These are phyloP conservation scores for Aspergillus hortae DNA, from an alignment of 2,329 filamentous ascomycete species.

Conservation along the genomic window DNA sequence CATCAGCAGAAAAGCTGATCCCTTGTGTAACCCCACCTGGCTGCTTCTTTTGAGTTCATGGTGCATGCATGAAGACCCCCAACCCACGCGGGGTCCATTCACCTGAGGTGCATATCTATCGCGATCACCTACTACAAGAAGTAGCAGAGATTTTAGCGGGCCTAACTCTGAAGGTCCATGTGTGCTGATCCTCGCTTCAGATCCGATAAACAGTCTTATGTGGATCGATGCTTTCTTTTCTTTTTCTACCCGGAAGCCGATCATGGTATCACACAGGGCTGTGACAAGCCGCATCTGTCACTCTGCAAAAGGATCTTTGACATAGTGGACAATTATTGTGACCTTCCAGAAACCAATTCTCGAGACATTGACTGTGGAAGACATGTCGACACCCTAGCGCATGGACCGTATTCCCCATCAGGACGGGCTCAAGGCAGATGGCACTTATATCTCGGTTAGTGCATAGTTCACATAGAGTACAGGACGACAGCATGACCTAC, in stretches of 20 bases:
- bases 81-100: too few relatives aligned
- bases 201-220: too few relatives aligned
- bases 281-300: too few relatives aligned
- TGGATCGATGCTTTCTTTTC: neutral
- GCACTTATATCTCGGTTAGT: neutral
- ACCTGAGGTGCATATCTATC: too few relatives aligned
- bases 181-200: too few relatives aligned
- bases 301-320: neutral
- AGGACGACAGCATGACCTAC: neutral
- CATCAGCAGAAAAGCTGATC: too few relatives aligned
- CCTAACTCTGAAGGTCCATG: too few relatives aligned
- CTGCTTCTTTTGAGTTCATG: neutral
- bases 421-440: conserved; percentile 10
- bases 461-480: too few relatives aligned
- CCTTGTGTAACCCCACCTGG: neutral
- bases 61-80: too few relatives aligned
- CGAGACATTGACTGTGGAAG: conserved; percentile 3
- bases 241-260: neutral
- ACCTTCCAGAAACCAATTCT: conserved; percentile 4
- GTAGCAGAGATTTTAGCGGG: too few relatives aligned
- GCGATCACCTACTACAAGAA: too few relatives aligned
- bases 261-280: neutral
- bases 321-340: conserved; percentile 4
- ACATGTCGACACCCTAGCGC: conserved; percentile 5
- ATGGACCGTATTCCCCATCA: conserved; percentile 4